Evolutionary conservation across 129 eudicot species (phyloP).

Genomic region (Silybum marianum): DNA sequence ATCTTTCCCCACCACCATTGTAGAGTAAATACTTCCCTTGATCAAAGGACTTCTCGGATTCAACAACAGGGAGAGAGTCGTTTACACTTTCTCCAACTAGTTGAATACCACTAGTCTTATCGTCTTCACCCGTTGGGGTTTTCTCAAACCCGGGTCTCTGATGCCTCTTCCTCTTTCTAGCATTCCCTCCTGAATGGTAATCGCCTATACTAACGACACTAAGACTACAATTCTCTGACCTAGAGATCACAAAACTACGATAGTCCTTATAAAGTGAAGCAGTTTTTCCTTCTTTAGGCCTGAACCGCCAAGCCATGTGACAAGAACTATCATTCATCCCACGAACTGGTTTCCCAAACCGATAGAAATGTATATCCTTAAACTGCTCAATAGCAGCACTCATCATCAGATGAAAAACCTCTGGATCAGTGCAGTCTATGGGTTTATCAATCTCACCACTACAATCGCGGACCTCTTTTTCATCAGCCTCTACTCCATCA

Average conservation of each 20-base stretch:
- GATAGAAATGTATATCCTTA: slow-evolving; percentile 76
- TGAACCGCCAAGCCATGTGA: slow-evolving; percentile 97
- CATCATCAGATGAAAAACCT: slow-evolving; percentile 87
- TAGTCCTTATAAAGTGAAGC: slow-evolving; percentile 81
- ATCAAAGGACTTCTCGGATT: slow-evolving; percentile 63
- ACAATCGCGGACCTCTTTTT: slow-evolving; percentile 44
- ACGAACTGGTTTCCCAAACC: slow-evolving; percentile 83
- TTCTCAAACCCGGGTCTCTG: slow-evolving; percentile 64
- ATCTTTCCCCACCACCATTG: slow-evolving; percentile 79
- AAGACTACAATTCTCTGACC: slow-evolving; percentile 61
- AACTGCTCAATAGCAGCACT: slow-evolving; percentile 72
- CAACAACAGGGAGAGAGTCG: slow-evolving; percentile 77
- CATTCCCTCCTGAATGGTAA: slow-evolving; percentile 86
- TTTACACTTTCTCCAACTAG: slow-evolving; percentile 68
- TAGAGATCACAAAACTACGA: slow-evolving; percentile 59
- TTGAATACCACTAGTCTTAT: slow-evolving; percentile 38
- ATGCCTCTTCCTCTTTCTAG: slow-evolving; percentile 70
- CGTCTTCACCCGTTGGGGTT: slow-evolving; percentile 30
- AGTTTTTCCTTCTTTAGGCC: slow-evolving; percentile 84
- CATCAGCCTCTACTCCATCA: slow-evolving; percentile 25
- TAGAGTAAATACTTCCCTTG: slow-evolving; percentile 75
- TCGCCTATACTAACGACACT: slow-evolving; percentile 75
- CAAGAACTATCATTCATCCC: slow-evolving; percentile 66
- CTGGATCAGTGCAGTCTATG: slow-evolving; percentile 78
- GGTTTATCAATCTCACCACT: slow-evolving; percentile 58